phyloP scores from a whole-genome alignment of 1,284 basidiomycete species.

The Lentinus polychrous region DNA sequence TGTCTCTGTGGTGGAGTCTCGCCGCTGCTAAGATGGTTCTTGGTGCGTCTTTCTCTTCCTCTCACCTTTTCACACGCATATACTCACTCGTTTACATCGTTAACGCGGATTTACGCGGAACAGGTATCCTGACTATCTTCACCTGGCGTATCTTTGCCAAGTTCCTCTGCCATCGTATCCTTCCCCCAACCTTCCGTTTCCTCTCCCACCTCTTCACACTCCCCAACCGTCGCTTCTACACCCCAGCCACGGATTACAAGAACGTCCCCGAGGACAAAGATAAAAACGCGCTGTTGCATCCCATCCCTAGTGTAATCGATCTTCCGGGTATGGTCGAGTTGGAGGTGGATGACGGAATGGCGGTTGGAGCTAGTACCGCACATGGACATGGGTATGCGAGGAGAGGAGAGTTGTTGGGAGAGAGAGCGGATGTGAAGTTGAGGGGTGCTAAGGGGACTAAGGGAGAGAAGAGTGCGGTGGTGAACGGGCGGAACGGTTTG shows the following conservation, averaged over 20 bases:
- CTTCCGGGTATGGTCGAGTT: slow-evolving; percentile 43
- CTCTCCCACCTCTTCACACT: slow-evolving; percentile 57
- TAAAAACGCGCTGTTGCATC: slow-evolving; percentile 33
- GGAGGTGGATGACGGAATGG: slow-evolving; percentile 21
- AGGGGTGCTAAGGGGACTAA: slow-evolving; percentile 8
- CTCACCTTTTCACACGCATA: neutral
- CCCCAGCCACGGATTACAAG: slow-evolving; percentile 81
- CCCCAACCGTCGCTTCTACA: slow-evolving; percentile 79
- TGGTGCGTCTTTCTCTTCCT: slow-evolving; percentile 27
- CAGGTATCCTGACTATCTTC: slow-evolving; percentile 67
- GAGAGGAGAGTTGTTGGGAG: slow-evolving; percentile 6
- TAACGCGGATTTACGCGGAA: neutral
- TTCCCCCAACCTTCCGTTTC: slow-evolving; percentile 79
- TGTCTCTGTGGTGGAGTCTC: slow-evolving; percentile 47
- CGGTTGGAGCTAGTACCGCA: slow-evolving; percentile 15
- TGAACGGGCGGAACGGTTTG: slow-evolving; percentile 26
- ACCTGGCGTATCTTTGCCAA: slow-evolving; percentile 84
- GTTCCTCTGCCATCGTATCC: slow-evolving; percentile 58
- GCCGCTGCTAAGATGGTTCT: slow-evolving; percentile 57
- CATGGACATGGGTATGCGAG: slow-evolving; percentile 1
- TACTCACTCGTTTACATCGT: neutral
- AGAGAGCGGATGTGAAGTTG: slow-evolving; percentile 10
- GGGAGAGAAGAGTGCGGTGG: slow-evolving; percentile 6
- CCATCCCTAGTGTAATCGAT: slow-evolving; percentile 84
- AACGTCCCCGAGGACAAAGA: slow-evolving; percentile 53